Percentiles rank a stretch among this genome's conserved stretches.
Evolutionary conservation across 805 yeast genomes (phyloP).

Genomic region (Starmerella gropengiesseri): DNA sequence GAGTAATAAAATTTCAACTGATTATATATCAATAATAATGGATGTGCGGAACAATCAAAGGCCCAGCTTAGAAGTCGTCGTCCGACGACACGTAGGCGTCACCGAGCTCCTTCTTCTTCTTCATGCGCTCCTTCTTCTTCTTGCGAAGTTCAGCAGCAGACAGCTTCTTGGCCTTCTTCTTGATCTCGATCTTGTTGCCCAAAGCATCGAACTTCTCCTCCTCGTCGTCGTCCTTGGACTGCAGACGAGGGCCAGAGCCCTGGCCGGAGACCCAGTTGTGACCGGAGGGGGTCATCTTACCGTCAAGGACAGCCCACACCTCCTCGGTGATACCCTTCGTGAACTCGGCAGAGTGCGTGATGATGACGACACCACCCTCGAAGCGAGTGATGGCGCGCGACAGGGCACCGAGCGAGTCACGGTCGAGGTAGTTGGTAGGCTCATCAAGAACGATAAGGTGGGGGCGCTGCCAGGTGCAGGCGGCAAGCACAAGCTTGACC

Average conservation of each 20-base stretch:
- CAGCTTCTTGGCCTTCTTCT: conserved; percentile 93
- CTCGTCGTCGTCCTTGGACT: conserved; percentile 87
- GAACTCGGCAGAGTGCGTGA: conserved; percentile 99
- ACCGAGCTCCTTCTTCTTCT: conserved; percentile 99
- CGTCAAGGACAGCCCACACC: conserved; percentile 99
- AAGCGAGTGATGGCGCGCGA: conserved; percentile 97
- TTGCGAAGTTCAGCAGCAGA: conserved; percentile 99
- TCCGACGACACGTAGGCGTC: conserved; percentile 98
- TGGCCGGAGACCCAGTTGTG: conserved; percentile 99
- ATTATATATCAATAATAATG: conserved; percentile 1
- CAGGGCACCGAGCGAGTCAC: conserved; percentile 99
- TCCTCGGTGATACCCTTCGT: conserved; percentile 98
- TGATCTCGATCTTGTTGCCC: conserved; percentile 98
- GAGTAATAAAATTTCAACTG: not conserved
- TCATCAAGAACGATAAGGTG: conserved; percentile 98
- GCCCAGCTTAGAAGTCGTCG: conserved; percentile 54
- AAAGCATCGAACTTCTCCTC: conserved; percentile 99
- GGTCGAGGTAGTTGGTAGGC: conserved; percentile 98
- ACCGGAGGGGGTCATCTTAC: conserved; percentile 99
- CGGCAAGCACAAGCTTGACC: conserved; percentile 98
- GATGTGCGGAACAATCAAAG: not conserved
- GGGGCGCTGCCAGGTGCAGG: conserved; percentile 99
- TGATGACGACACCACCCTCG: conserved; percentile 99
- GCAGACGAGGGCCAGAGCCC: conserved; percentile 99
- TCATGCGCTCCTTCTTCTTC: conserved; percentile 99